A percentile compares a stretch with the other conserved stretches of the same genome.
phyloP scores from a whole-genome alignment of 1,284 basidiomycete genomes.

The Ganoderma multipileum region DNA sequence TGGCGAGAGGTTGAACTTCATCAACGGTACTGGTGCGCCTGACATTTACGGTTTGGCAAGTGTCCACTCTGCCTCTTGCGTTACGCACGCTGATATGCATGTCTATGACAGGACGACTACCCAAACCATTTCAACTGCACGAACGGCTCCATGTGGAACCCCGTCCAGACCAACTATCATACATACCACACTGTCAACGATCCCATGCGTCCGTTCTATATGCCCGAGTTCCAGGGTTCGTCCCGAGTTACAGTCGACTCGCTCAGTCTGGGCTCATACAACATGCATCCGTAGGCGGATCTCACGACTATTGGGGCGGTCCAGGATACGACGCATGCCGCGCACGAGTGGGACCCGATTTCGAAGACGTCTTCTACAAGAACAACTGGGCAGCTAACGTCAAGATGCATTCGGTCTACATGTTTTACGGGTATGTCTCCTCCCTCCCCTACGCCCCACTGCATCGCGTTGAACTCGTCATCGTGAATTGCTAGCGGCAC shows the following conservation, averaged over 20 bases:
- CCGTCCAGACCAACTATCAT: conserved; percentile 64
- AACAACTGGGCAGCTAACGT: conserved; percentile 80
- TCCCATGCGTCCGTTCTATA: conserved; percentile 67
- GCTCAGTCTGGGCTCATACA: background rate
- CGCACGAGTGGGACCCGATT: conserved; percentile 70
- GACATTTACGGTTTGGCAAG: conserved; percentile 59
- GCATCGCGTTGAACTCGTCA: background rate
- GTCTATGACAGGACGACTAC: conserved; percentile 59
- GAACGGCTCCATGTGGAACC: conserved; percentile 63
- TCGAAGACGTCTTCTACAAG: conserved; percentile 78
- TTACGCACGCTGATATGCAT: background rate
- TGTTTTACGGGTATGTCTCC: conserved; percentile 70
- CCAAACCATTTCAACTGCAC: conserved; percentile 78
- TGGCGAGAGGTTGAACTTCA: conserved; percentile 63
- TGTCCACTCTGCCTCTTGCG: background rate
- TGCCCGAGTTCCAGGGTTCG: conserved; percentile 58
- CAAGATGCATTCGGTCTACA: conserved; percentile 81
- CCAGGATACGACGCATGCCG: conserved; percentile 63
- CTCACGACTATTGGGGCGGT: conserved; percentile 79
- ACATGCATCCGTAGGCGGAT: conserved; percentile 51
- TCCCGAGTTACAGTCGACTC: conserved; percentile 5
- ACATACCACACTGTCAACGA: conserved; percentile 63
- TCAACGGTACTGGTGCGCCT: conserved; percentile 69
- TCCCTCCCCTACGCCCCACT: background rate
- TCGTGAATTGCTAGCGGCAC: conserved; percentile 59